These are phyloP conservation scores for Aureobasidium uvarum DNA, from an alignment of 2,329 filamentous ascomycete species.

Conservation along the genomic window DNA sequence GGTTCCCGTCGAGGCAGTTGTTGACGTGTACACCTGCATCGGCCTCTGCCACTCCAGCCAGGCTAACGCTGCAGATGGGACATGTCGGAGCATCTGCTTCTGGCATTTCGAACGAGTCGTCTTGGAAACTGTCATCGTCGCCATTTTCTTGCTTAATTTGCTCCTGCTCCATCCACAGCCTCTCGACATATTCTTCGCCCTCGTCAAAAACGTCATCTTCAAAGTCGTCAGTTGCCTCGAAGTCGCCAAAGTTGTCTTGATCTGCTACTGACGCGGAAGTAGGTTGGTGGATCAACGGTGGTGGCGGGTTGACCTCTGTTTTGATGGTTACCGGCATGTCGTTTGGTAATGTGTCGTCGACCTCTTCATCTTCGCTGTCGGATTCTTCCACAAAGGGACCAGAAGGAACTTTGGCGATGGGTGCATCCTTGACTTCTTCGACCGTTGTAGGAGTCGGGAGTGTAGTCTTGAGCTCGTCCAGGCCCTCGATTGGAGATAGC, in stretches of 20 bases:
- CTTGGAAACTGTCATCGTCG: conserved; percentile 41
- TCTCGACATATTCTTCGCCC: conserved; percentile 52
- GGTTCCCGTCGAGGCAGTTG: conserved; percentile 81
- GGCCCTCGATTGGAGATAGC: conserved; percentile 28
- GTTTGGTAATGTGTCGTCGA: not conserved
- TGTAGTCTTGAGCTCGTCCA: conserved; percentile 44
- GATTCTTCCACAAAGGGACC: conserved; percentile 73
- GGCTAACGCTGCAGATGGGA: conserved; percentile 70
- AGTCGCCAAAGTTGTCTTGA: conserved; percentile 53
- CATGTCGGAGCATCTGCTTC: conserved; percentile 51
- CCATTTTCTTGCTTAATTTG: conserved; percentile 55
- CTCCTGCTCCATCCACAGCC: conserved; percentile 67
- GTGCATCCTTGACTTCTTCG: not conserved
- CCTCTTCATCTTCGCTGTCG: conserved; percentile 54
- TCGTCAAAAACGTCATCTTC: conserved; percentile 60
- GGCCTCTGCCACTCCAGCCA: conserved; percentile 58
- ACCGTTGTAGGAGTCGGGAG: conserved; percentile 18
- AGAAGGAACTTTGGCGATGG: conserved; percentile 31
- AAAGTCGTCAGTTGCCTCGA: conserved; percentile 55
- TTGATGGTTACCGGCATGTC: conserved; percentile 8
- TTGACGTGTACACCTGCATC: conserved; percentile 86
- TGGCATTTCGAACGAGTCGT: not conserved
- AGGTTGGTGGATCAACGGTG: conserved; percentile 14
- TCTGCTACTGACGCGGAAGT: conserved; percentile 31
- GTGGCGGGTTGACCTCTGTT: not conserved